These are phyloP conservation scores for Casuarina equisetifolia DNA, from an alignment of 306 rosid genomes.

Conservation along the genomic window DNA sequence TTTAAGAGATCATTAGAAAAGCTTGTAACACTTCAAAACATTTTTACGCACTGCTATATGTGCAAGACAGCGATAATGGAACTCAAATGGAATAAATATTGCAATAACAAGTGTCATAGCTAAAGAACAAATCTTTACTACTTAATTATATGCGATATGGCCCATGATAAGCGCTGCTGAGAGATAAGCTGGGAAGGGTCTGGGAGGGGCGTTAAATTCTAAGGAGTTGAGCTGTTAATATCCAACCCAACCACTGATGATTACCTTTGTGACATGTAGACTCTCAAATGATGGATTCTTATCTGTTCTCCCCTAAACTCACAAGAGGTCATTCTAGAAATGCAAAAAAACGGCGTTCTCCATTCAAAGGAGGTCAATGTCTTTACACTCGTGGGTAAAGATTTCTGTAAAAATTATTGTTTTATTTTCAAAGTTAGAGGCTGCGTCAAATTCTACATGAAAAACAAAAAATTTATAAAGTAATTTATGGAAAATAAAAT, in stretches of 20 bases:
- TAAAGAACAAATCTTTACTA: not conserved
- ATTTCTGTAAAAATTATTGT: no score
- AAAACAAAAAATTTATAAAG: no score
- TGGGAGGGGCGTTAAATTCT: not conserved
- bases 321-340: no score
- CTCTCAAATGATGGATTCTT: no score
- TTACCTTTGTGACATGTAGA: not conserved
- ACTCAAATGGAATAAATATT: not conserved
- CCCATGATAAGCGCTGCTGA: not conserved
- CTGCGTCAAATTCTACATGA: no score
- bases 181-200: not conserved
- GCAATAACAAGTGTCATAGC: slow-evolving; percentile 8
- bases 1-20: not conserved
- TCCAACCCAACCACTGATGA: not conserved
- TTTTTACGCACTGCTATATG: not conserved
- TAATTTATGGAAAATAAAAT: no score
- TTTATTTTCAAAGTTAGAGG: no score
- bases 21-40: not conserved
- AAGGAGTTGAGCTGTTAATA: not conserved
- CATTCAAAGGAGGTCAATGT: no score
- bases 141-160: not conserved
- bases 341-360: no score
- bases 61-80: not conserved
- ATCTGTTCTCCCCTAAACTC: no score
- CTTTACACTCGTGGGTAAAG: no score